Percentiles rank a stretch among this genome's conserved stretches.
phyloP scores from a whole-genome alignment of 257 asterid species.

The Leptodermis oblonga region DNA sequence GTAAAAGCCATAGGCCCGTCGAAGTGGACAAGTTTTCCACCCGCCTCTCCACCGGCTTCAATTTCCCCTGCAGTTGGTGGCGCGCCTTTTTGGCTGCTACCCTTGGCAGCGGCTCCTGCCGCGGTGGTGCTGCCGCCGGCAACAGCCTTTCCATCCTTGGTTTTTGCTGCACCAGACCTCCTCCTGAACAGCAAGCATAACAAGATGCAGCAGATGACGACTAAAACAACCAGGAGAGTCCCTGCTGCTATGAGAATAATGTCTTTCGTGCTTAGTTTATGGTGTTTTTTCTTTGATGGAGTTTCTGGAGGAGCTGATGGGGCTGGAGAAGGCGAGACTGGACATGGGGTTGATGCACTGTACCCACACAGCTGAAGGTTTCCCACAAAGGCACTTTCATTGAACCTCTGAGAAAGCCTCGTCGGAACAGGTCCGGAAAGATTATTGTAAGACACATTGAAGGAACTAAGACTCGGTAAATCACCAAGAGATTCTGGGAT shows the following conservation, averaged over 20 bases:
- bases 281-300: conserved; percentile 21
- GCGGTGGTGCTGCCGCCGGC: conserved; percentile 18
- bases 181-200: conserved; percentile 59
- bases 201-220: conserved; percentile 57
- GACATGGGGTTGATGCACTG: conserved; percentile 50
- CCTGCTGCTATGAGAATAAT: conserved; percentile 76
- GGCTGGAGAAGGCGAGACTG: conserved; percentile 38
- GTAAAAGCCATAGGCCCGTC: conserved; percentile 78
- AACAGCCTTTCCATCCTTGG: conserved; percentile 20
- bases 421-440: conserved; percentile 74
- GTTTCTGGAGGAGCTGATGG: conserved; percentile 28
- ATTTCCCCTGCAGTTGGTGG: conserved; percentile 39
- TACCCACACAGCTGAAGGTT: conserved; percentile 78
- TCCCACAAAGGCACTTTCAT: conserved; percentile 63
- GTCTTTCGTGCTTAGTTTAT: conserved; percentile 58
- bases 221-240: conserved; percentile 47
- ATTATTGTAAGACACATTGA: conserved; percentile 77
- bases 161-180: conserved; percentile 40
- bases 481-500: conserved; percentile 61
- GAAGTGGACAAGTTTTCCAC: conserved; percentile 92
- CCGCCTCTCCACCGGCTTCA: conserved; percentile 63
- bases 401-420: conserved; percentile 53
- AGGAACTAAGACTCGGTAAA: conserved; percentile 49
- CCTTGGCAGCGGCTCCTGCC: conserved; percentile 12
- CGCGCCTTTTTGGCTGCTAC: conserved; percentile 32